Conservation (phyloP, 1,284 basidiomycete genomes). For the Cryptococcus floricola region DNA sequence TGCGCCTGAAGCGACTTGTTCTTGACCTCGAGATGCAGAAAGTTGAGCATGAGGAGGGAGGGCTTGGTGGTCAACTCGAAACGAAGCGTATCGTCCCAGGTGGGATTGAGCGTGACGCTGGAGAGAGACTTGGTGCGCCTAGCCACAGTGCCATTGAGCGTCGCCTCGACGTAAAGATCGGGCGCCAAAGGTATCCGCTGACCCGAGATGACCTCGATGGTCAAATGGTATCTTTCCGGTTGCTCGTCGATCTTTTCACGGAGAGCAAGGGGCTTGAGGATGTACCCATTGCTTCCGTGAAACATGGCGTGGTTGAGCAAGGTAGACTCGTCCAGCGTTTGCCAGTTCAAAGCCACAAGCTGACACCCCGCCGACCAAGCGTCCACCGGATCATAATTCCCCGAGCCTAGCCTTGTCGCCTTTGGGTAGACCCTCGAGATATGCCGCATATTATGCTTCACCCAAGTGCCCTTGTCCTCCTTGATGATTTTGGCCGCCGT, state of each 20-base stretch:
- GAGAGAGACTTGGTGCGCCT: conserved; percentile 61
- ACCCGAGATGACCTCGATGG: conserved; percentile 72
- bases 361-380: conserved; percentile 90
- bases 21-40: conserved; percentile 72
- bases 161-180: conserved; percentile 52
- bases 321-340: conserved; percentile 84
- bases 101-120: conserved; percentile 85
- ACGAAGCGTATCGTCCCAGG: conserved; percentile 70
- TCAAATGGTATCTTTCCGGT: conserved; percentile 52
- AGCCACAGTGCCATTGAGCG: conserved; percentile 11
- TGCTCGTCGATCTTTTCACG: conserved; percentile 63
- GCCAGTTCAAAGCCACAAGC: conserved; percentile 97
- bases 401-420: conserved; percentile 72
- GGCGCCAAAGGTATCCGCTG: conserved; percentile 82
- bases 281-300: conserved; percentile 80
- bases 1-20: conserved; percentile 58
- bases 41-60: conserved; percentile 71
- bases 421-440: conserved; percentile 87
- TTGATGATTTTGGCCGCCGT: conserved; percentile 57
- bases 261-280: conserved; percentile 81
- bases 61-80: conserved; percentile 71
- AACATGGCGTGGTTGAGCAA: conserved; percentile 96
- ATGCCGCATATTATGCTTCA: conserved; percentile 84
- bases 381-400: conserved; percentile 84
- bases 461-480: conserved; percentile 63